Evolutionary conservation across 2,329 filamentous ascomycete genomes (phyloP), one percentile per base, ranked within the genome.

Genomic region (Aspergillus aculeatus): DNA sequence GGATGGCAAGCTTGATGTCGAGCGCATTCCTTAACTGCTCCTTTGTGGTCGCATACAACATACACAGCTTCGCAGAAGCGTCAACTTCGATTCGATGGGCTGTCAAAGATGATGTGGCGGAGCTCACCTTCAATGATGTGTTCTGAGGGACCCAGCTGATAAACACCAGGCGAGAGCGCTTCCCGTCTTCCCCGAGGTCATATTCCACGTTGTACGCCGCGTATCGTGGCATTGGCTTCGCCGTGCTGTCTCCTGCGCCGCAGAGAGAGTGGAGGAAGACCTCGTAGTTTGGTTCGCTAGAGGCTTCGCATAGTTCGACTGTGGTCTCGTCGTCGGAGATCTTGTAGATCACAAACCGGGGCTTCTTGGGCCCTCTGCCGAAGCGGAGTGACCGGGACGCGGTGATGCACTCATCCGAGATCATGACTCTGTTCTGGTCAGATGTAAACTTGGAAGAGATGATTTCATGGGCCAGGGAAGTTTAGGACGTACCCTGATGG

Each of bases 121-220:
- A 38, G 44, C 21, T 56, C 12, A 63, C 60, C 16, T 51, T 57
- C 4, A 54, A 38, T 29, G 62, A 35, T 21, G 62, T 64, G 19
- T 57, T 57, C 12, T 35, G 47, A 1, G 58, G 62, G 5, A 64
- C 48, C 62, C 62, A 64, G 44, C 53, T 61, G 4, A 64, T 61
- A 16, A 63, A 63, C 2, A 64, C 56, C 14, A 47, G 62, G n/a
- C 19, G 24, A 19, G 35, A 53, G 54, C 60, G 52, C 47, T 52
- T 52, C 1, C 63, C 58, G n/a, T 65, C 63, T 1, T 50, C 38
- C 1, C 38, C 19, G 12, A 65, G 50, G 19, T 65, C 60, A 58
- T 62, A 65, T 44, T 65, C 62, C 6, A 65, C 62, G 6, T 65
- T 62, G 35, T 65, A 65, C 19, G 58, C 60, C 12, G 63, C 62